Evolutionary conservation across 371 early-diverging fungal species (phyloP).

Genomic region (Encephalitozoon hellem): DNA sequence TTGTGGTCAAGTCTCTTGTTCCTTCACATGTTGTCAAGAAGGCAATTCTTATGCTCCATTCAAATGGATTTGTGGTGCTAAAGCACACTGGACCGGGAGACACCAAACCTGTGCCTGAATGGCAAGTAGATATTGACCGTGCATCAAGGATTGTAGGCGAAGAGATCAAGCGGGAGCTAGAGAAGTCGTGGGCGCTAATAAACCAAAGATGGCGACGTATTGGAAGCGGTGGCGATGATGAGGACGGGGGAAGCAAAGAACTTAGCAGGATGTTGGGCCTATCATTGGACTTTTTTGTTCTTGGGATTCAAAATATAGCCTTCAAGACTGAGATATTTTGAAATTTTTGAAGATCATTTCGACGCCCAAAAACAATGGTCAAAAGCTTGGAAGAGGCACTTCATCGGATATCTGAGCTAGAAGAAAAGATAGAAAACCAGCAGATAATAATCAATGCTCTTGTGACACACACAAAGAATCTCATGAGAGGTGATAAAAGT

Average conservation of each 20-base stretch:
- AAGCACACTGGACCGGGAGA: not conserved
- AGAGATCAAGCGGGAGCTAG: not conserved
- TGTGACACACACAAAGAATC: conserved; percentile 7
- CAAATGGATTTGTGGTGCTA: conserved; percentile 14
- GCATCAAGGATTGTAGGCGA: not conserved
- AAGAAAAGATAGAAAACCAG: conserved; percentile 28
- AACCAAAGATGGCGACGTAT: not conserved
- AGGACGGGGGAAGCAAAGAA: not conserved
- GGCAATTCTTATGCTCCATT: conserved; percentile 17
- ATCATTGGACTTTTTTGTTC: not conserved
- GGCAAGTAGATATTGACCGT: not conserved
- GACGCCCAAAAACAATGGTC: not conserved
- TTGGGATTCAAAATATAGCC: not conserved
- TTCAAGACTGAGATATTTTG: not conserved
- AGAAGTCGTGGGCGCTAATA: not conserved
- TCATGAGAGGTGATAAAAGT: not conserved
- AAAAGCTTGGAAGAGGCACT: not conserved
- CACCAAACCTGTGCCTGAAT: not conserved
- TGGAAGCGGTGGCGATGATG: not conserved
- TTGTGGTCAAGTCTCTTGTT: conserved; percentile 30
- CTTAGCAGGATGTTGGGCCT: not conserved
- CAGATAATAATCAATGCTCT: conserved; percentile 33
- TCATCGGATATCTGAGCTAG: not conserved
- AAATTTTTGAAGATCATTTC: not conserved
- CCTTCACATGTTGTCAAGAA: not conserved